These are phyloP conservation scores for Metschnikowia picachoensis DNA, from an alignment of 805 yeast species.

Conservation along the genomic window DNA sequence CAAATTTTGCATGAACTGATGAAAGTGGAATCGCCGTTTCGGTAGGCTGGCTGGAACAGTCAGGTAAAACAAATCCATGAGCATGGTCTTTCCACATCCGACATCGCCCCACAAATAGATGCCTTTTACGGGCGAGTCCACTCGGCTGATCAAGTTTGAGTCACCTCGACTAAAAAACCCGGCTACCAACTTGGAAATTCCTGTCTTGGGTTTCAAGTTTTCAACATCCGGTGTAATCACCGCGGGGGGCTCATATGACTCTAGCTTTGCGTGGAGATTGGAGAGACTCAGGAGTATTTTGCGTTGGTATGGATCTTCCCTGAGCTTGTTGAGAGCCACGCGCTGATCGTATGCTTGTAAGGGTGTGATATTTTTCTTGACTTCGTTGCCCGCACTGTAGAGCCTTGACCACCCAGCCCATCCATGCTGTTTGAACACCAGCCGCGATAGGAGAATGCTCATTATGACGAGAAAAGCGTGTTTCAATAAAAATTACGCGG, in stretches of 20 bases:
- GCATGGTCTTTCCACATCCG: slow-evolving; percentile 98
- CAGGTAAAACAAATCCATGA: slow-evolving; percentile 90
- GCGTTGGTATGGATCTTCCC: slow-evolving; percentile 80
- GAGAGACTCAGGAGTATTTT: slow-evolving; percentile 62
- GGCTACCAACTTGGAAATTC: slow-evolving; percentile 36
- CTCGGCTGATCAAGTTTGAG: neutral
- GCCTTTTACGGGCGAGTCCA: slow-evolving; percentile 49
- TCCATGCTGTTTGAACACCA: neutral
- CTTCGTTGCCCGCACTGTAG: neutral
- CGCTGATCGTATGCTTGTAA: slow-evolving; percentile 48
- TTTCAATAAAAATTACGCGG: neutral
- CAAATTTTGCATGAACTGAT: slow-evolving; percentile 92
- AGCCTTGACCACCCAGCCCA: neutral
- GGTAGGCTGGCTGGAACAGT: slow-evolving; percentile 77
- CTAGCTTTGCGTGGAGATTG: slow-evolving; percentile 51
- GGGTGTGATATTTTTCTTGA: slow-evolving; percentile 30
- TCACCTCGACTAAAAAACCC: slow-evolving; percentile 5
- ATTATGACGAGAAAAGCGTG: neutral
- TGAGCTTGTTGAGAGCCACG: slow-evolving; percentile 47
- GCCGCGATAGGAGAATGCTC: slow-evolving; percentile 6
- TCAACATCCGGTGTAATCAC: slow-evolving; percentile 51
- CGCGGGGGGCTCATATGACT: slow-evolving; percentile 57
- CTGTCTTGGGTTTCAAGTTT: slow-evolving; percentile 48
- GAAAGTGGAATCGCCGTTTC: slow-evolving; percentile 85
- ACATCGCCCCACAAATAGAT: slow-evolving; percentile 95